Conservation (phyloP, 2,329 filamentous ascomycete genomes). For the Colletotrichum eremochloae region DNA sequence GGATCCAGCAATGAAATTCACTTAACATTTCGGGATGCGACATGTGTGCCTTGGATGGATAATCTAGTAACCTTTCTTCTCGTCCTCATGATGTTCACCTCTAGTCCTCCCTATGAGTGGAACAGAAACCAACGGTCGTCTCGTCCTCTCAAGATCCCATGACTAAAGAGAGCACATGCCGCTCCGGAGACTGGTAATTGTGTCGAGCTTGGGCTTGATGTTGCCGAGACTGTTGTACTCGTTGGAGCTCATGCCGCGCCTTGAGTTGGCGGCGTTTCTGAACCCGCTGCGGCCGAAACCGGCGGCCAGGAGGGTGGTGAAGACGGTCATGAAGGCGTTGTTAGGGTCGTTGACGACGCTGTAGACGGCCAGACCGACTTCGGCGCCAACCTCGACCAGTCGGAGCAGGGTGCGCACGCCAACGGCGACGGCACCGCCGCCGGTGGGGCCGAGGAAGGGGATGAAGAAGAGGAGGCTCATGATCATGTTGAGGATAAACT, state of each 20-base stretch:
- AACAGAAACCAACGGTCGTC: background rate
- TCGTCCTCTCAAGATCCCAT: background rate
- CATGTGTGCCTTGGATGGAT: too few species aligned
- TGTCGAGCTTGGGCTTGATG: background rate
- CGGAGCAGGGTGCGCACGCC: background rate
- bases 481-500: slow-evolving; percentile 13
- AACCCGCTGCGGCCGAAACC: slow-evolving; percentile 5
- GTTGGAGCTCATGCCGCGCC: background rate
- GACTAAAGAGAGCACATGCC: background rate
- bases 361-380: background rate
- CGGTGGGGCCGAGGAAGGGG: slow-evolving; percentile 15
- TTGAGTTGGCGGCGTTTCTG: slow-evolving; percentile 1
- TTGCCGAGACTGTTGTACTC: slow-evolving; percentile 1
- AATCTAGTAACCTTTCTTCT: background rate
- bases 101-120: background rate
- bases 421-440: background rate
- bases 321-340: slow-evolving; percentile 10
- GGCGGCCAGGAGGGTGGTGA: background rate
- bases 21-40: too few species aligned
- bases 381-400: background rate
- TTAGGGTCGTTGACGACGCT: background rate
- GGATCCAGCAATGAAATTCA: too few species aligned
- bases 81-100: background rate
- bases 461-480: slow-evolving; percentile 16
- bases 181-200: background rate